Evolutionary conservation across 306 rosid genomes (phyloP), one percentile per base, ranked within the genome.

Genomic region (Quercus wislizeni): DNA sequence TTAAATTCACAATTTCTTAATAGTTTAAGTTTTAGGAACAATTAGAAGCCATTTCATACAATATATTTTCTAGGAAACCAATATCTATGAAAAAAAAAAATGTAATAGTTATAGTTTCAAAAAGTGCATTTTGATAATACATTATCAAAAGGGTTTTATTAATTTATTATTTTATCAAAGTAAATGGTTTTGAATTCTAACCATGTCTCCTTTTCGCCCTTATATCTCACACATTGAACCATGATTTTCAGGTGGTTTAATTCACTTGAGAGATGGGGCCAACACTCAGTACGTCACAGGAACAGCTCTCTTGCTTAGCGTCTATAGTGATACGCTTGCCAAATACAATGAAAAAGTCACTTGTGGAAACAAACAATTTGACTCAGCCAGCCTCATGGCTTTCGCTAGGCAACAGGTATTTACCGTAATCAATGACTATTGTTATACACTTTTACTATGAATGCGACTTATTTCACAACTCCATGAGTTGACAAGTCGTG

Each of bases 191-290:
- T 38, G 46, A 38, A 38, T 38, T 38, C 11, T 38, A 38, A 38
- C 46, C 46, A 38, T 38, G 11, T 38, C 46, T 38, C 11, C 46
- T 38, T 38, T 38, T 38, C 11, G 11, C 9, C 10, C 46, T 38
- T 38, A 38, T 38, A 38, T 38, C 46, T 38, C 46, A 38, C 13
- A 59, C 23, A 41, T 18, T 41, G 23, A 77, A 10, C 14, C 21
- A 59, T 62, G 57, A 18, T 54, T 64, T 80, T 75, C 64, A 90
- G 92, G 92, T 69, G 97, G 99, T 4, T 59, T 87, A 68, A 8
- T 95, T 81, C 92, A 92, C 84, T 20, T 90, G 78, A 83, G 99
- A 87, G 94, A 90, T 75, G 99, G 99, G 14, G 99, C 99, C 55
- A 95, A 92, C 84, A 81, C 91, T 15, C 99, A 95, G 2, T 95